A percentile compares a stretch with the other conserved stretches of the same genome.
These are phyloP conservation scores for Fusarium ambrosium DNA, from an alignment of 2,329 filamentous ascomycete species.

Conservation along the genomic window DNA sequence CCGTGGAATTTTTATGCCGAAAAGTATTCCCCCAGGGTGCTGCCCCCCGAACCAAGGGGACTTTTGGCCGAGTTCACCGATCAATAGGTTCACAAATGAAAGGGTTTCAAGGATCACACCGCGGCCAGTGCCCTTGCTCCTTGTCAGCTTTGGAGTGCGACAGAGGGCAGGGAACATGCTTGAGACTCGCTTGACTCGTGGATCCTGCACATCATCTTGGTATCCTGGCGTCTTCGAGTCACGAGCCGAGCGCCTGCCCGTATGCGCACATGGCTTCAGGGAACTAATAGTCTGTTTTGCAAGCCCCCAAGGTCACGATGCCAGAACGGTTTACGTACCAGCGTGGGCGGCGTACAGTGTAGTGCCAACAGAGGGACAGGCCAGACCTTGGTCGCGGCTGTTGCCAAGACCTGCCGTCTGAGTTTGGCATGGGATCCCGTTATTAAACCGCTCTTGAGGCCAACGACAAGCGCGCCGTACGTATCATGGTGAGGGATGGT, in stretches of 20 bases:
- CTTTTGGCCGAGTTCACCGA: conserved; percentile 13
- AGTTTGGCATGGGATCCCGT: conserved; percentile 25
- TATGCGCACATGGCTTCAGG: conserved; percentile 34
- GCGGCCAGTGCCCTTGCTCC: conserved; percentile 18
- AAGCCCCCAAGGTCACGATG: conserved; percentile 20
- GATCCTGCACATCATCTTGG: conserved; percentile 52
- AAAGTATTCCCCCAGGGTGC: conserved; percentile 3
- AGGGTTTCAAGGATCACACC: conserved; percentile 9
- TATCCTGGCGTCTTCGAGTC: conserved; percentile 44
- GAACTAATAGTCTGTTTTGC: conserved; percentile 8
- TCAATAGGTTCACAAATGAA: conserved; percentile 6
- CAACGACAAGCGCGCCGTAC: conserved; percentile 16
- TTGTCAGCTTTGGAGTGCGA: conserved; percentile 26
- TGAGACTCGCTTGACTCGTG: conserved; percentile 52
- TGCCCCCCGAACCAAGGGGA: background rate
- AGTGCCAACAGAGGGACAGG: conserved; percentile 25
- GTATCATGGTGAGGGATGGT: conserved; percentile 9
- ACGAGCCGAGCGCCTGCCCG: conserved; percentile 39
- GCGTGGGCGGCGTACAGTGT: conserved; percentile 19
- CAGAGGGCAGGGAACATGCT: conserved; percentile 31
- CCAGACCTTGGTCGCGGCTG: conserved; percentile 30
- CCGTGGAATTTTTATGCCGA: conserved; percentile 4
- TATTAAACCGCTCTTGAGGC: conserved; percentile 25
- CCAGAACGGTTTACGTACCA: conserved; percentile 34
- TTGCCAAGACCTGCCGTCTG: conserved; percentile 38